Percentiles rank a stretch among this genome's conserved stretches.
These are phyloP conservation scores for Rhytidiadelphus loreus DNA, from an alignment of 225 moss, liverwort and hornwort species.

Conservation along the genomic window DNA sequence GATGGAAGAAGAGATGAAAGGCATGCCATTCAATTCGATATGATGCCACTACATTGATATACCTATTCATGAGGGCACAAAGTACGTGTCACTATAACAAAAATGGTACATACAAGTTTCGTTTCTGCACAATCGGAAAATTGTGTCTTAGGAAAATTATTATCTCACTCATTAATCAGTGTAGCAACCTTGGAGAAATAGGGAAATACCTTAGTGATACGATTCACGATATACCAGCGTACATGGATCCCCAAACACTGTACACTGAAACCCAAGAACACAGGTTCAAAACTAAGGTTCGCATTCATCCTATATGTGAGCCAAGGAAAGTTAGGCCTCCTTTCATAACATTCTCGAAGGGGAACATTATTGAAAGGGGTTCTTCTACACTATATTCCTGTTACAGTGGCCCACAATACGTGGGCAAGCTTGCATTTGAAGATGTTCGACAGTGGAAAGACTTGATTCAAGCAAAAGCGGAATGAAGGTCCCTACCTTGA, in stretches of 20 bases:
- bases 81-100: background rate
- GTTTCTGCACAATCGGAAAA: background rate
- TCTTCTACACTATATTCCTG: background rate
- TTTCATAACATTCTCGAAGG: background rate
- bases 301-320: background rate
- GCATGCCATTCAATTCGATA: background rate
- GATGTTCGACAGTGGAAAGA: background rate
- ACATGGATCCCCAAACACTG: background rate
- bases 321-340: background rate
- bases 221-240: background rate
- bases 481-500: too few relatives aligned
- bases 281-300: background rate
- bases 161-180: background rate
- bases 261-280: too few relatives aligned
- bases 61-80: background rate
- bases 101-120: background rate
- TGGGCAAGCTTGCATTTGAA: background rate
- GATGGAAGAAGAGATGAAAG: background rate
- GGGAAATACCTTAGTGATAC: background rate
- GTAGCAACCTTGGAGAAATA: background rate
- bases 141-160: background rate
- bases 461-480: too few relatives aligned
- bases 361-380: background rate
- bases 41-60: background rate
- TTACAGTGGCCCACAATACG: background rate